Percentiles rank a stretch among this genome's conserved stretches.
Conservation (phyloP, 768 basidiomycete species). For the Lactarius evosmus region DNA sequence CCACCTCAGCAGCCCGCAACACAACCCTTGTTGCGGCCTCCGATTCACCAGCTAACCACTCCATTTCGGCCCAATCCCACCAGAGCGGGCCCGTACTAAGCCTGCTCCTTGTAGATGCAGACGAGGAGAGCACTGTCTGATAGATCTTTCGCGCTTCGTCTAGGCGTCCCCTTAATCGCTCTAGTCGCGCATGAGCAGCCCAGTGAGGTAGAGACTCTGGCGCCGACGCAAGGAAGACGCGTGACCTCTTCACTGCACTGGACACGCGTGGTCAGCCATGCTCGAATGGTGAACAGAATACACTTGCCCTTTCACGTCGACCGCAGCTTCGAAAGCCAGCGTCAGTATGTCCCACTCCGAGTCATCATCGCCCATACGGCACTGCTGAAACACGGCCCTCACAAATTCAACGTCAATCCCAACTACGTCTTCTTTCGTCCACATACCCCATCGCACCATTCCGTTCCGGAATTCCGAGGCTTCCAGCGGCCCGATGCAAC, state of each 20-base stretch:
- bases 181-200: constrained; percentile 74
- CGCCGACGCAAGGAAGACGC: constrained; percentile 51
- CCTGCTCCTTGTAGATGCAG: constrained; percentile 38
- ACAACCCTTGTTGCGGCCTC: constrained; percentile 53
- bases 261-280: not conserved
- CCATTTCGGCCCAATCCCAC: constrained; percentile 86
- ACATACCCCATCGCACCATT: constrained; percentile 42
- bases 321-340: constrained; percentile 64
- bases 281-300: not conserved
- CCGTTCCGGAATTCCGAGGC: constrained; percentile 33
- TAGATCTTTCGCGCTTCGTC: constrained; percentile 79
- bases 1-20: constrained; percentile 51
- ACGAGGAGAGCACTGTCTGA: constrained; percentile 56
- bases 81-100: constrained; percentile 50
- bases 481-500: constrained; percentile 56
- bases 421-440: constrained; percentile 48
- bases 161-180: constrained; percentile 57
- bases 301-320: constrained; percentile 55
- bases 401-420: constrained; percentile 50
- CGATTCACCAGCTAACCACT: constrained; percentile 60
- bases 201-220: constrained; percentile 62
- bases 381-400: constrained; percentile 55
- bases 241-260: constrained; percentile 71
- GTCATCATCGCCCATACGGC: constrained; percentile 49
- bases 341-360: constrained; percentile 61